Conservation (phyloP, 2,329 filamentous ascomycete species). For the Metarhizium guizhouense region DNA sequence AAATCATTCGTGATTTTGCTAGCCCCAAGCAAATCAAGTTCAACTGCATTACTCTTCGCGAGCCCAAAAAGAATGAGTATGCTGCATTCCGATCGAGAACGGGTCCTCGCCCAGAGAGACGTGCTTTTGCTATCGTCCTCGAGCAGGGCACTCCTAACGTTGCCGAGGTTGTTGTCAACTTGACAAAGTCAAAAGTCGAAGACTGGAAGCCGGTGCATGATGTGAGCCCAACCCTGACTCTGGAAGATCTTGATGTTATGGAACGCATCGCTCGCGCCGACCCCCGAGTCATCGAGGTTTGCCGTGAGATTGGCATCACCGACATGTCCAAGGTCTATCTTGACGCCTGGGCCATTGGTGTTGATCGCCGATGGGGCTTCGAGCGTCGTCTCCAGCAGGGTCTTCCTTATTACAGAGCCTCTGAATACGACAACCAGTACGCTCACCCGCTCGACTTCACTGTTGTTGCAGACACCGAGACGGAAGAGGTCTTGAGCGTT, state of each 20-base stretch:
- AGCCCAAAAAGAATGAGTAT: constrained; percentile 56
- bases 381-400: constrained; percentile 68
- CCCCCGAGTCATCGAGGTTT: constrained; percentile 68
- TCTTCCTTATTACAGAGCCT: constrained; percentile 71
- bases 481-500: constrained; percentile 38
- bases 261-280: constrained; percentile 61
- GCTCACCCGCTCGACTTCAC: constrained; percentile 47
- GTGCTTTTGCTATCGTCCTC: constrained; percentile 39
- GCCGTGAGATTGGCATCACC: constrained; percentile 62
- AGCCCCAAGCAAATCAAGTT: constrained; percentile 26
- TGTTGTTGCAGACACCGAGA: constrained; percentile 33
- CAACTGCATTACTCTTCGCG: constrained; percentile 59
- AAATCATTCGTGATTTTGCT: constrained; percentile 34
- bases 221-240: constrained; percentile 51
- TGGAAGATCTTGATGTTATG: constrained; percentile 71
- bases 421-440: constrained; percentile 58
- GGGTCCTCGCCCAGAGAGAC: constrained; percentile 38
- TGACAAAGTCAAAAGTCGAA: constrained; percentile 32
- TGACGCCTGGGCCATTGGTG: constrained; percentile 79
- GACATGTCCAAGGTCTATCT: constrained; percentile 82
- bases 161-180: constrained; percentile 43
- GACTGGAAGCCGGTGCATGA: constrained; percentile 36
- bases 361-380: constrained; percentile 69
- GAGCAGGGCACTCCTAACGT: constrained; percentile 28
- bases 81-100: constrained; percentile 46